These are phyloP conservation scores for Leccinum aurantiacum DNA, from an alignment of 768 basidiomycete genomes.

Conservation along the genomic window DNA sequence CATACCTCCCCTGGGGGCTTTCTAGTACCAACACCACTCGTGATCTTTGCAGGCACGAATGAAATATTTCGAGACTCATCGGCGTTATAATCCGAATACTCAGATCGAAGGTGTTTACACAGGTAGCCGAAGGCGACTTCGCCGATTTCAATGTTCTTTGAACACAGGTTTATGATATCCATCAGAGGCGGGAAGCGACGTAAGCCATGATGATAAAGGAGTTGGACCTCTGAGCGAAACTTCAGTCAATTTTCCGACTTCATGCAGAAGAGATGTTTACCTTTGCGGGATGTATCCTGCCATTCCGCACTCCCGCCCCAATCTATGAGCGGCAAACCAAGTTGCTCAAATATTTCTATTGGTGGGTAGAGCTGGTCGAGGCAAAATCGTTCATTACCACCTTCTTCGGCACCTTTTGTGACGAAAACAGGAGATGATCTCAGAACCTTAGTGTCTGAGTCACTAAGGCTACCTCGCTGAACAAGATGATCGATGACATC, in stretches of 20 bases:
- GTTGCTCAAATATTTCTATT: conserved; percentile 56
- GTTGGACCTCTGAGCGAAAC: neutral
- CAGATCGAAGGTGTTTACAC: conserved; percentile 41
- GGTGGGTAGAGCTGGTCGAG: conserved; percentile 75
- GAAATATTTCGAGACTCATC: conserved; percentile 31
- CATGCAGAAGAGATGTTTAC: neutral
- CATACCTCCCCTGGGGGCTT: too few relatives aligned
- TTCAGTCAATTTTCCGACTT: neutral
- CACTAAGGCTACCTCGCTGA: too few relatives aligned
- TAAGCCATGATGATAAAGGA: neutral
- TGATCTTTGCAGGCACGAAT: too few relatives aligned
- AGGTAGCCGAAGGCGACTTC: conserved; percentile 72
- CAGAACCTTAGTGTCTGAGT: too few relatives aligned
- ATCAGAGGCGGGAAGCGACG: neutral
- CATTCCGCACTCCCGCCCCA: conserved; percentile 78
- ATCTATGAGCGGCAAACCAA: conserved; percentile 77
- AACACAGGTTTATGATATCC: neutral
- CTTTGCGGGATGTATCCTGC: conserved; percentile 27
- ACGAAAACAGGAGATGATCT: too few relatives aligned
- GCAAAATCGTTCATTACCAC: too few relatives aligned
- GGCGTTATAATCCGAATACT: conserved; percentile 51
- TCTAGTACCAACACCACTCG: too few relatives aligned
- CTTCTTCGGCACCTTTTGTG: too few relatives aligned
- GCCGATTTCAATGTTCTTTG: conserved; percentile 36
- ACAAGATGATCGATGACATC: too few relatives aligned